Evolutionary conservation across 208 protist species (phyloP).

Genomic region (Acanthamoeba culbertsoni): DNA sequence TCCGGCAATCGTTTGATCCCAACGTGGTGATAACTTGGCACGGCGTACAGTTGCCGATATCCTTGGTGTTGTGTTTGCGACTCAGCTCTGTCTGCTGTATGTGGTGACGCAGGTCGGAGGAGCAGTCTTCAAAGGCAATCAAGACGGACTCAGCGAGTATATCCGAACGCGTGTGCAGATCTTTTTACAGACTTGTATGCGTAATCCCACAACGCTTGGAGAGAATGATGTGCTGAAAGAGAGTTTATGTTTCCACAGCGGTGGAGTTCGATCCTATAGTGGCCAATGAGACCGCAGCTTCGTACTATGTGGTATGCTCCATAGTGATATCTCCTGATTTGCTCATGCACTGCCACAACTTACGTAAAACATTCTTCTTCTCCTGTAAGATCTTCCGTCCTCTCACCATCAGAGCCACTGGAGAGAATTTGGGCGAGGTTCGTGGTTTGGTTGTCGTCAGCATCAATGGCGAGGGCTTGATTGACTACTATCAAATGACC

Average conservation of each 20-base stretch:
- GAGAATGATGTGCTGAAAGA: no score
- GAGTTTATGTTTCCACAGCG: background rate
- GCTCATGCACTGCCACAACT: background rate
- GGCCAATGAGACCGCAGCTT: background rate
- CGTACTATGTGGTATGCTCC: background rate
- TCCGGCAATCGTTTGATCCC: background rate
- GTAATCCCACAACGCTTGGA: background rate
- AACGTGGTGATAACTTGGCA: background rate
- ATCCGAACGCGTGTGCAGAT: background rate
- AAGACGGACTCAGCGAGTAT: background rate
- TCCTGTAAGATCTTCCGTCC: background rate
- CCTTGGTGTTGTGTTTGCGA: background rate
- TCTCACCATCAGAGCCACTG: background rate
- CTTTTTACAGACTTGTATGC: background rate
- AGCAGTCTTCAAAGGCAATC: background rate
- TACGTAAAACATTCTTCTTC: background rate
- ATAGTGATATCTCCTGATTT: background rate
- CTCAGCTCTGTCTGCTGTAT: background rate
- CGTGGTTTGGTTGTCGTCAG: background rate
- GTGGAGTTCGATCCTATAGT: background rate
- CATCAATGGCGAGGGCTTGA: background rate
- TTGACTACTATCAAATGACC: background rate
- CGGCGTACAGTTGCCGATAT: background rate
- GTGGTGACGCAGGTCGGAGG: background rate
- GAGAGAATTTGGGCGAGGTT: background rate